Percentiles rank a stretch among this genome's conserved stretches.
Evolutionary conservation across 2,329 filamentous ascomycete genomes (phyloP).

Genomic region (Acrodontium crateriforme): DNA sequence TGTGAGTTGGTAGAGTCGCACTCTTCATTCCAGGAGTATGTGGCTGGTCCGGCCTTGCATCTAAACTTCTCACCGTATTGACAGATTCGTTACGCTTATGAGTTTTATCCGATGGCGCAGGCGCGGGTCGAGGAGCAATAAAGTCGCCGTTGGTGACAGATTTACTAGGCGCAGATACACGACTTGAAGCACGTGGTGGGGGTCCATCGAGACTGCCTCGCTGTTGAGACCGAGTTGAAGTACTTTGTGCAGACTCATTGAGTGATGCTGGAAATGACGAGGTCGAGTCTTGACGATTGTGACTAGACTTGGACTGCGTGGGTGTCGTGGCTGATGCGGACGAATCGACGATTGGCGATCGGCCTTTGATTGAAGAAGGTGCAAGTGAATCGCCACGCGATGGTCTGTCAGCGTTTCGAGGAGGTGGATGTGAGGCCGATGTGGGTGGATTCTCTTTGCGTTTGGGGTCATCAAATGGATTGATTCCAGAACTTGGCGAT

Average conservation of each 20-base stretch:
- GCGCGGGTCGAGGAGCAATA: slow-evolving; percentile 32
- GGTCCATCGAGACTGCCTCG: slow-evolving; percentile 28
- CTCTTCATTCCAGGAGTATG: slow-evolving; percentile 17
- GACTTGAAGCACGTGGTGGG: slow-evolving; percentile 33
- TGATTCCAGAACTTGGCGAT: slow-evolving; percentile 23
- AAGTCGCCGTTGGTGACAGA: slow-evolving; percentile 27
- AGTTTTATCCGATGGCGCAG: slow-evolving; percentile 23
- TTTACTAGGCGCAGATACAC: slow-evolving; percentile 31
- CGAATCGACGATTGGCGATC: slow-evolving; percentile 28
- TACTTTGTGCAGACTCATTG: too few species aligned
- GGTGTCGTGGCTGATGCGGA: slow-evolving; percentile 11
- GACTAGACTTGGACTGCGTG: slow-evolving; percentile 9
- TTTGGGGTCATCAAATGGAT: slow-evolving; percentile 26
- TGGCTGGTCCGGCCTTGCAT: slow-evolving; percentile 14
- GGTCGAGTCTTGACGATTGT: slow-evolving; percentile 27
- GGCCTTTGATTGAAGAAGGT: slow-evolving; percentile 14
- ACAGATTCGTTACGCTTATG: slow-evolving; percentile 32
- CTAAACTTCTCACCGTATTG: slow-evolving; percentile 30
- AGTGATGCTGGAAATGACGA: slow-evolving; percentile 23
- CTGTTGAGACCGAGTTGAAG: too few species aligned
- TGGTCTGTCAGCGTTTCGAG: slow-evolving; percentile 31
- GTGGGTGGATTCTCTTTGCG: slow-evolving; percentile 18
- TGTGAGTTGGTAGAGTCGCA: slow-evolving; percentile 37
- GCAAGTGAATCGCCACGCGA: slow-evolving; percentile 48
- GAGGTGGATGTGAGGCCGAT: slow-evolving; percentile 18